These are phyloP conservation scores for Geotrichum cucujoidarum DNA, from an alignment of 1,139 yeast genomes.

Conservation along the genomic window DNA sequence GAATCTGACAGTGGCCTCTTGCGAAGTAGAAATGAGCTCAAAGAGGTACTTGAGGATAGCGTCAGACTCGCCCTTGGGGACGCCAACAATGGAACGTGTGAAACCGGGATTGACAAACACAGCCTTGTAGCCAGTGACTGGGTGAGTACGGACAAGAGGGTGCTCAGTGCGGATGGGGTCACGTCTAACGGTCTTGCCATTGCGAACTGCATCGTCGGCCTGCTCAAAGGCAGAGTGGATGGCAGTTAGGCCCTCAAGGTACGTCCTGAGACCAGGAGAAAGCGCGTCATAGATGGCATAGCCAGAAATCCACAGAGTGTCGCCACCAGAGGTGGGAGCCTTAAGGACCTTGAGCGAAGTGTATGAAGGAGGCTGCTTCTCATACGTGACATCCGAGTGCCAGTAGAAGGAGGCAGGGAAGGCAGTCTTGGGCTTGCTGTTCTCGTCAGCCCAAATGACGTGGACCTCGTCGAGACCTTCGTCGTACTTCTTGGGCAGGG, in stretches of 20 bases:
- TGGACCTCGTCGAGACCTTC: conserved; percentile 49
- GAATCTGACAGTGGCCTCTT: conserved; percentile 54
- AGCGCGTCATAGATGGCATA: conserved; percentile 65
- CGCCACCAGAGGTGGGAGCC: conserved; percentile 67
- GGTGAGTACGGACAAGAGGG: conserved; percentile 65
- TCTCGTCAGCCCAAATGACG: conserved; percentile 44
- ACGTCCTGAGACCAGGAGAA: conserved; percentile 54
- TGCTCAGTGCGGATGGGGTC: conserved; percentile 55
- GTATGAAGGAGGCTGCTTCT: conserved; percentile 62
- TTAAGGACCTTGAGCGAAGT: conserved; percentile 58
- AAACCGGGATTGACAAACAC: conserved; percentile 58
- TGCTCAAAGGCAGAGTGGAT: conserved; percentile 65
- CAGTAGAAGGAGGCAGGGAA: conserved; percentile 36
- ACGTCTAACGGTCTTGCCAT: conserved; percentile 62
- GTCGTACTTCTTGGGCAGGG: conserved; percentile 48
- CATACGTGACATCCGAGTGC: conserved; percentile 72
- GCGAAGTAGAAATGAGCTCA: conserved; percentile 48
- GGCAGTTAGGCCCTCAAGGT: conserved; percentile 54
- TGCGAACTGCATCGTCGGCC: conserved; percentile 49
- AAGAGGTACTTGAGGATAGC: conserved; percentile 51
- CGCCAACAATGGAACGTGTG: conserved; percentile 57
- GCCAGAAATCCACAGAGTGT: conserved; percentile 63
- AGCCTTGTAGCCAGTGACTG: conserved; percentile 59
- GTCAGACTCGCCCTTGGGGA: conserved; percentile 60
- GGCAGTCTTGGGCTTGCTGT: conserved; percentile 29